Evolutionary conservation across 306 rosid species (phyloP).

Genomic region (Cicer chorassanicum): DNA sequence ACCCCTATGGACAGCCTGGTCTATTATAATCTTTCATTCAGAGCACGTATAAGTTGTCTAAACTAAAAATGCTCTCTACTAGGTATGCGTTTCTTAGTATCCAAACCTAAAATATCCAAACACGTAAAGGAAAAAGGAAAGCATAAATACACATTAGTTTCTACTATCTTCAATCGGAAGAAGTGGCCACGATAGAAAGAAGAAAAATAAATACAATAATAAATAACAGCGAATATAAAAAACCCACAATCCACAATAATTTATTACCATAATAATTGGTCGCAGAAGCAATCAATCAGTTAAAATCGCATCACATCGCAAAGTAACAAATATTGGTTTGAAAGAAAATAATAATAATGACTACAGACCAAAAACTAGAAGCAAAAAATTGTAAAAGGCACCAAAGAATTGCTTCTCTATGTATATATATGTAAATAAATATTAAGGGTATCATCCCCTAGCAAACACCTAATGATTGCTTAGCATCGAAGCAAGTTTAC

Average conservation of each 20-base stretch:
- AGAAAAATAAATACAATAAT: not conserved
- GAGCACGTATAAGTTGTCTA: no score
- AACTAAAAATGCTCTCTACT: not conserved
- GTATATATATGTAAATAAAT: slow-evolving; percentile 44
- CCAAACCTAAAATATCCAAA: not conserved
- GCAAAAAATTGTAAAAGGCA: slow-evolving; percentile 49
- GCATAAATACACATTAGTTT: not conserved
- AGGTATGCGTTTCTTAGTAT: not conserved
- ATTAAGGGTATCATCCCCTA: slow-evolving; percentile 56
- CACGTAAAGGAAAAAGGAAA: not conserved
- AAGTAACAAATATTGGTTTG: slow-evolving; percentile 43
- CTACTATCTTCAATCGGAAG: not conserved
- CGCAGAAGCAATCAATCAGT: slow-evolving; percentile 39
- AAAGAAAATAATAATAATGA: slow-evolving; percentile 36
- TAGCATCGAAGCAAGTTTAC: slow-evolving; percentile 38
- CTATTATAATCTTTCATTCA: no score
- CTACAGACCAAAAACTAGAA: slow-evolving; percentile 49
- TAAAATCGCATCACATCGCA: slow-evolving; percentile 39
- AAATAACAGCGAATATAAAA: not conserved
- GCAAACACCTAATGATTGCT: slow-evolving; percentile 46
- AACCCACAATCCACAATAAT: slow-evolving; percentile 50
- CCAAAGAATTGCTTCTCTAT: slow-evolving; percentile 63
- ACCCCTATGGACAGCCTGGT: no score
- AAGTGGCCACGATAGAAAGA: slow-evolving; percentile 17
- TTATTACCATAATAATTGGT: slow-evolving; percentile 51